Evolutionary conservation across 1,284 basidiomycete genomes (phyloP), one percentile per base, ranked within the genome.

Genomic region (Farysia itapuensis): DNA sequence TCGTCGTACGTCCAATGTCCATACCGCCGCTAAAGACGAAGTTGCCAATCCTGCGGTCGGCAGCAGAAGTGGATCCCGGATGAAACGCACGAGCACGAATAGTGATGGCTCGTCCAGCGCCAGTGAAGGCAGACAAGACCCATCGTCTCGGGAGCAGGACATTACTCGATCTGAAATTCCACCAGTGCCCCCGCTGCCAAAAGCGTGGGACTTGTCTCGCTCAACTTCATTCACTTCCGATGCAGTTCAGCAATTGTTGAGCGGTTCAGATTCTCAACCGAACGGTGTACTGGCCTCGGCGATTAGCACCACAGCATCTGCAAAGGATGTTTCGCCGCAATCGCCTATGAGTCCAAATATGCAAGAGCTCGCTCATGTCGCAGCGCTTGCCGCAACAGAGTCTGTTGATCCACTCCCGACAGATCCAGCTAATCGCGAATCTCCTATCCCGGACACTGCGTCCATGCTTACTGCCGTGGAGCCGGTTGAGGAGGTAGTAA

Each of bases 181-280:
- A 1, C 94, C 94, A 18, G 95, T 98, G 2, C 94, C 94, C 24
- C 94, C 95, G 32, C 79, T 98, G 16, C 94, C 94, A 26, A 96
- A 95, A 79, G 89, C 91, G 64, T 78, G 90, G 58, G 86, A 88
- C 26, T 83, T 79, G 15, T 92, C 86, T 78, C 84, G 85, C 54
- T 86, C 89, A 5, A 81, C 32, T 82, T 82, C 45, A 39, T 47
- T 59, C 30, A 48, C 44, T 0, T 59, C 61, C 5, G 56, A 60
- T 13, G 50, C 51, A 5, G 50, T 54, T 45, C 42, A 34, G 19
- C 41, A 47, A 11, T 43, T 31, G 29, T 28, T 37, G 22, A 42
- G 35, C 37, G 53, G 42, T 15, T 49, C 60, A 0, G 40, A 39
- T 38, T 35, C 58, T 25, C 34, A 40, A 2, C 39, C 49, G 18